These are phyloP conservation scores for Colletotrichum musae DNA, from an alignment of 2,329 filamentous ascomycete species.

Conservation along the genomic window DNA sequence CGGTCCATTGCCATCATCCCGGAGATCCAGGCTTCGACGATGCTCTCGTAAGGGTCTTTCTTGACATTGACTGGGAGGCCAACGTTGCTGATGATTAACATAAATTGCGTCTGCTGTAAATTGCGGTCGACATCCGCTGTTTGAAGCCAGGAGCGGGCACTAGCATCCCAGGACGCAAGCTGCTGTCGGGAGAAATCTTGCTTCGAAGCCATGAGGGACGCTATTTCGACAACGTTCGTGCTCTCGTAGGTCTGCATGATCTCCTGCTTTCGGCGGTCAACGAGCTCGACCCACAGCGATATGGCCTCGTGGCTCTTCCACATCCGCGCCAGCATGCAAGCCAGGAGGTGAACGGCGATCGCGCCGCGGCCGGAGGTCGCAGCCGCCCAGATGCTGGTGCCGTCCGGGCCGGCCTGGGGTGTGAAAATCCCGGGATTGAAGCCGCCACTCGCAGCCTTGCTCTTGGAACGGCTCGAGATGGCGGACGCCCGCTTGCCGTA, in stretches of 20 bases:
- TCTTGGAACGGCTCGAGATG: conserved; percentile 42
- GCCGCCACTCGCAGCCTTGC: background rate
- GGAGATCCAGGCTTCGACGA: background rate
- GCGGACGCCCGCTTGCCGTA: conserved; percentile 53
- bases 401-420: conserved; percentile 47
- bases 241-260: conserved; percentile 16
- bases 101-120: conserved; percentile 44
- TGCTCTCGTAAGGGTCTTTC: background rate
- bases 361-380: conserved; percentile 51
- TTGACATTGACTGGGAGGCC: background rate
- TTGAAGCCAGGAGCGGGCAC: conserved; percentile 54
- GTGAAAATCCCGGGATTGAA: conserved; percentile 33
- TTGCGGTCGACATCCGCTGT: conserved; percentile 41
- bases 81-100: conserved; percentile 45
- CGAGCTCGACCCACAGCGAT: conserved; percentile 48
- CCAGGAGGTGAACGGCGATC: conserved; percentile 49
- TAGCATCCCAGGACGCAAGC: conserved; percentile 51
- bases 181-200: conserved; percentile 45
- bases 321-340: conserved; percentile 48
- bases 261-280: conserved; percentile 41
- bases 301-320: conserved; percentile 46
- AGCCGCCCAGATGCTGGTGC: conserved; percentile 53
- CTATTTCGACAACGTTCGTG: background rate
- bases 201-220: conserved; percentile 19
- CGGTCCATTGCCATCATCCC: background rate